These are phyloP conservation scores for Blepharisma japonicum DNA, from an alignment of 73 alveolate species.

Conservation along the genomic window DNA sequence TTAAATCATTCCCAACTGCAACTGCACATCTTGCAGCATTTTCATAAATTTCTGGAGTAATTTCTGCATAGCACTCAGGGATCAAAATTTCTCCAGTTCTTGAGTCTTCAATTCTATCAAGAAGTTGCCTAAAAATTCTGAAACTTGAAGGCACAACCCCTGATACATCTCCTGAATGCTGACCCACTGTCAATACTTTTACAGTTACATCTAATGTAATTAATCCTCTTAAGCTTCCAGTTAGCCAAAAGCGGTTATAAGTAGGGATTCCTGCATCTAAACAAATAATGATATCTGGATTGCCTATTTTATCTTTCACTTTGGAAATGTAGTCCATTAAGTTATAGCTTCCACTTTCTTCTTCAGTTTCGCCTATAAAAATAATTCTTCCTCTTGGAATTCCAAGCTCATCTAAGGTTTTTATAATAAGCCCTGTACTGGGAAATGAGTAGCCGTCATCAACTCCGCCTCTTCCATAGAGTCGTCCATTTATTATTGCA, in stretches of 20 bases:
- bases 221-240: constrained; percentile 89
- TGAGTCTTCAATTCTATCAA: constrained; percentile 86
- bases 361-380: constrained; percentile 68
- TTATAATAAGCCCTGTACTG: constrained; percentile 61
- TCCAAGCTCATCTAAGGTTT: constrained; percentile 53
- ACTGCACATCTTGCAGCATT: constrained; percentile 70
- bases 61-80: constrained; percentile 60
- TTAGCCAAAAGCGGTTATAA: constrained; percentile 84
- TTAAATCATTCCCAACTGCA: constrained; percentile 50
- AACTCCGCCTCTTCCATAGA: constrained; percentile 84
- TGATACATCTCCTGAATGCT: constrained; percentile 80
- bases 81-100: constrained; percentile 66
- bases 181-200: constrained; percentile 65
- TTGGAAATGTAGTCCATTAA: constrained; percentile 61
- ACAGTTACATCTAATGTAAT: constrained; percentile 71
- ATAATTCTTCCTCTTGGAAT: constrained; percentile 59
- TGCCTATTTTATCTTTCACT: constrained; percentile 50
- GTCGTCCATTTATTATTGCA: constrained; percentile 55
- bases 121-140: constrained; percentile 70
- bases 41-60: constrained; percentile 53
- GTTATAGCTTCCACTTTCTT: constrained; percentile 80
- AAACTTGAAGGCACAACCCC: constrained; percentile 93
- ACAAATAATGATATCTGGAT: constrained; percentile 79
- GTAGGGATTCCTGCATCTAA: constrained; percentile 82
- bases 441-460: constrained; percentile 78